Base-by-base conservation (phyloP, 75 land plant genomes). In the Cryptomeria japonica region DNA sequence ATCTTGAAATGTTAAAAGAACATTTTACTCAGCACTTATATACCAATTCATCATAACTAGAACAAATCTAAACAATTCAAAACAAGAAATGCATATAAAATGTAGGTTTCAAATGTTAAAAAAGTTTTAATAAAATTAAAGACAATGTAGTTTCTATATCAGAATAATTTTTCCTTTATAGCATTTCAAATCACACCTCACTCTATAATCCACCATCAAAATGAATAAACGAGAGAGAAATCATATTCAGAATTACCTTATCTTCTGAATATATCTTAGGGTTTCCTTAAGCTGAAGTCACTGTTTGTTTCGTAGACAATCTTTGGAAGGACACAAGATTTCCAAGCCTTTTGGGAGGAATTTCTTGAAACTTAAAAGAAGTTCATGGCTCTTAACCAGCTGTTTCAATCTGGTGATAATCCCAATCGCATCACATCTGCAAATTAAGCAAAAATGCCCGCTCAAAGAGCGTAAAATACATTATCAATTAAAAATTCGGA, bases 321-420 rank as follows among this genome's bases (percentile, higher is more conserved):
- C 97, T 83, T 97, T 97, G n/a, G 32, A 58, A 1, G 98, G 94
- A 19, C 95, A 86, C 5, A 93, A 94, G 79, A 98, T 98, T 85
- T 95, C 96, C 91, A 91, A 96, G 37, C 99, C 99, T 85, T 93
- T 92, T 34, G 99, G 99, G 85, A 98, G 89, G 88, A 98, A 98
- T 10, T 94, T 92, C 88, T 98, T 98, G 88, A 98, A 98, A 22
- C 99, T 96, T 36, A 98, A 89, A 73, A 98, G 93, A n/a, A 98
- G 91, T 14, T 91, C 58, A 22, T 89, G 86, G 61, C 99, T 99
- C 87, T 93, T 93, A 78, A 98, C 96, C 18, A 98, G 87, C 34
- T 96, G 95, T 76, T 94, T 96, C 72, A 98, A 99, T 86, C 96
- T 93, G 79, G 31, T 86, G 46, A 96, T 97, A 51, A 98, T 97